Base-by-base conservation (phyloP, 441 rosid species). In the Populus trichocarpa region DNA sequence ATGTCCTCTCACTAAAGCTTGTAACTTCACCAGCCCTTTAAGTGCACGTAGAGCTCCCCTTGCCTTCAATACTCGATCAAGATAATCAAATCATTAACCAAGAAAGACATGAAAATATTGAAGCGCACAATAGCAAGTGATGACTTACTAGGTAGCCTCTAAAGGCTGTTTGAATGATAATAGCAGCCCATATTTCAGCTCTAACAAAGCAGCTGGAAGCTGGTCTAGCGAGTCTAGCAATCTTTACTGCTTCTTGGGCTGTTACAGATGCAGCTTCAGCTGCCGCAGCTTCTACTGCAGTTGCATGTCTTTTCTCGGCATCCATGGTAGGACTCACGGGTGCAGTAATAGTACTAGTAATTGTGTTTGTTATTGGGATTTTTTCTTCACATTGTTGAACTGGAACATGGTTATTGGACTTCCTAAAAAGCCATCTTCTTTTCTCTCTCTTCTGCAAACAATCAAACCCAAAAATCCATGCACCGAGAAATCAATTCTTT, bases 351-450 rank as follows among this genome's bases (percentile, higher is more conserved):
- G 66, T 26, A 23, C 20, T 33, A 0, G n/a, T 40, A 33, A 6
- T 33, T 40, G 65, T 33, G 3, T 33, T 46, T 25, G 69, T 53
- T 35, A 82, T 35, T 32, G 73, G 25, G 1, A 66, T 30, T 71
- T 69, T 82, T 12, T 75, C 80, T 64, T 81, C 86, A 36, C 67
- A 76, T 50, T 71, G 82, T 79, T 79, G 76, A 68, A 46, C 80
- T 71, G 75, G 72, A 75, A 70, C 61, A 18, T 65, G 26, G 36
- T n/a, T 80, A 71, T 5, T 72, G 23, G 87, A 42, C 81, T 89
- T 95, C 80, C 94, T 86, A 72, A 95, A 93, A 28, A 89, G 70
- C 97, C 97, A 96, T 77, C 97, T 91, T 76, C 92, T 81, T 83
- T 89, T 96, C 69, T 92, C 97, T 76, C 87, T 89, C 83, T 89